Evolutionary conservation across 192 early-diverging fungal species (phyloP).

Genomic region (Gigaspora rosea): DNA sequence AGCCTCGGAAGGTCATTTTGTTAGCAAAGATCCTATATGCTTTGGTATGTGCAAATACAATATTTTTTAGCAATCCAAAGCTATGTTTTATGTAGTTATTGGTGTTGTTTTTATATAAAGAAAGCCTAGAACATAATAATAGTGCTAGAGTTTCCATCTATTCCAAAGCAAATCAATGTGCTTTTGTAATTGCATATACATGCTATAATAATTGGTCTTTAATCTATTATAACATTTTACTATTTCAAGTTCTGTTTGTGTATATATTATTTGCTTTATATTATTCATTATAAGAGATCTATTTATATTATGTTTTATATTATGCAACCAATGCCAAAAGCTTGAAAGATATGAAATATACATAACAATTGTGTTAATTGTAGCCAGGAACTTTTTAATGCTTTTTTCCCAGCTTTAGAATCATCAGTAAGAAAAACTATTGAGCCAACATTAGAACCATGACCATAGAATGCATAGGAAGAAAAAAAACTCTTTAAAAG

Average conservation of each 20-base stretch:
- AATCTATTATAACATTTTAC: too few relatives aligned
- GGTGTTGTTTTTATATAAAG: neutral
- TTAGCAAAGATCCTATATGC: too few relatives aligned
- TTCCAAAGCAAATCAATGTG: neutral
- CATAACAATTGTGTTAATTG: neutral
- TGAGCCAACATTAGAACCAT: neutral
- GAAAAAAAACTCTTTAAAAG: conserved; percentile 1
- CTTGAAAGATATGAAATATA: neutral
- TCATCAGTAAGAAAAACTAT: conserved; percentile 1
- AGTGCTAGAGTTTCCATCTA: neutral
- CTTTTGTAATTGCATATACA: neutral
- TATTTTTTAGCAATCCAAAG: neutral
- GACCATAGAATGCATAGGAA: neutral
- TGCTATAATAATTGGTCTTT: neutral
- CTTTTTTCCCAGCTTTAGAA: neutral
- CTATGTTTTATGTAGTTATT: neutral
- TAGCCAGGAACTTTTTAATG: neutral
- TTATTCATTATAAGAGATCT: too few relatives aligned
- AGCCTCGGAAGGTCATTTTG: too few relatives aligned
- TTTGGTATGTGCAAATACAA: neutral
- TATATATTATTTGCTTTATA: too few relatives aligned
- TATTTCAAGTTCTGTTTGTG: too few relatives aligned
- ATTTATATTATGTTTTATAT: too few relatives aligned
- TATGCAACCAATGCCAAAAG: too few relatives aligned
- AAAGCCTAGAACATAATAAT: neutral